A percentile compares a stretch with the other conserved stretches of the same genome.
Conservation (phyloP, 352 stramenopile genomes). For the Blastocystis hominis region DNA sequence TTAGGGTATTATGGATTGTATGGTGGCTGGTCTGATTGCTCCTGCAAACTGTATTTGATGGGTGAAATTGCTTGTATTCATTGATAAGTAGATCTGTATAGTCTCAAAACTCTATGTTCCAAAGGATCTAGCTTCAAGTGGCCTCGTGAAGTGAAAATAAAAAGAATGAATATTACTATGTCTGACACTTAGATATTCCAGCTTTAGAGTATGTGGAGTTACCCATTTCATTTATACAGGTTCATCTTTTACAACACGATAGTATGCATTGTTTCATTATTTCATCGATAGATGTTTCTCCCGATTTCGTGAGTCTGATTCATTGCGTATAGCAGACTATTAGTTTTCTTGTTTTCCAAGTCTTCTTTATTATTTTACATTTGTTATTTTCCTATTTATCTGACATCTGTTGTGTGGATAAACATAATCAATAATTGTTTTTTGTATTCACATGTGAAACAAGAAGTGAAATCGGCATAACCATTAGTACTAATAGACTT, state of each 20-base stretch:
- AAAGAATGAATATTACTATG: not conserved
- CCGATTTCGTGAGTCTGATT: not conserved
- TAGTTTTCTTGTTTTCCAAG: no score
- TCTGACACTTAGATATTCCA: not conserved
- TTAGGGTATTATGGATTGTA: not conserved
- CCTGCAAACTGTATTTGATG: not conserved
- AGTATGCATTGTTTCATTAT: not conserved
- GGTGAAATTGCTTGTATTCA: not conserved
- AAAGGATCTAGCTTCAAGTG: not conserved
- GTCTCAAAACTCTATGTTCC: not conserved
- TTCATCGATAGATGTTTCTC: not conserved
- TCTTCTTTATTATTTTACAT: no score
- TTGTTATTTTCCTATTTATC: no score
- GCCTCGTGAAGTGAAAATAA: not conserved
- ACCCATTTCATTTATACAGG: not conserved
- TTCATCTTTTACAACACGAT: not conserved
- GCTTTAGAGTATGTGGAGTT: not conserved
- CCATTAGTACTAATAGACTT: no score
- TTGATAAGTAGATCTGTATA: not conserved
- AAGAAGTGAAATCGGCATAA: no score
- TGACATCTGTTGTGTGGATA: no score
- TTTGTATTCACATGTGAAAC: no score
- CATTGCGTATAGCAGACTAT: no score
- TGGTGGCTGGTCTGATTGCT: not conserved
- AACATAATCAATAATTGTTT: no score